Evolutionary conservation across 202 grass and related monocot genomes (phyloP).

Genomic region (Musa balbisiana): DNA sequence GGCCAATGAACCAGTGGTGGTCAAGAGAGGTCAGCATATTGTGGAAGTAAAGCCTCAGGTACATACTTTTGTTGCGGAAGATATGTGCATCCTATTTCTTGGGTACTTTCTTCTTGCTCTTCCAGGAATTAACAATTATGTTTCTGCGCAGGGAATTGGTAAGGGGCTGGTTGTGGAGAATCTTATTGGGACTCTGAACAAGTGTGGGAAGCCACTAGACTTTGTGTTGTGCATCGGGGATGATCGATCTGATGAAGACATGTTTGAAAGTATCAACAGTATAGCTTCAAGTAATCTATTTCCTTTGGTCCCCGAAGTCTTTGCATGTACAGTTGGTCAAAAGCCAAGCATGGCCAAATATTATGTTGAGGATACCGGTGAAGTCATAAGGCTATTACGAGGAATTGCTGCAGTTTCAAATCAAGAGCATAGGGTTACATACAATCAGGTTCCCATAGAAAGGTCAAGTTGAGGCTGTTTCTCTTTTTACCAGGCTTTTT

Average conservation of each 20-base stretch:
- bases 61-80: not conserved
- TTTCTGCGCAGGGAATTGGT: conserved; percentile 39
- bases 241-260: conserved; percentile 83
- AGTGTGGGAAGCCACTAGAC: conserved; percentile 33
- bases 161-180: conserved; percentile 61
- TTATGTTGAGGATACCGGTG: conserved; percentile 58
- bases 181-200: conserved; percentile 28
- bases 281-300: conserved; percentile 30
- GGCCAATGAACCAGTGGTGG: conserved; percentile 64
- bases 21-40: conserved; percentile 66
- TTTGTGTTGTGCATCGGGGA: conserved; percentile 78
- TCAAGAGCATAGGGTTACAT: conserved; percentile 20
- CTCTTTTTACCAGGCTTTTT: not conserved
- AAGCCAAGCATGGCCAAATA: conserved; percentile 87
- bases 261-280: conserved; percentile 74
- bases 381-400: conserved; percentile 67
- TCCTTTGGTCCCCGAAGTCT: conserved; percentile 38
- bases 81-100: not conserved
- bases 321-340: conserved; percentile 87
- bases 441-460: conserved; percentile 38
- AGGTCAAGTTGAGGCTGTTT: conserved; percentile 6
- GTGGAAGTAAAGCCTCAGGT: conserved; percentile 94
- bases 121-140: not conserved
- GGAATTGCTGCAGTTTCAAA: conserved; percentile 23
- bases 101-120: not conserved